These are phyloP conservation scores for Botrytis fragariae DNA, from an alignment of 2,329 filamentous ascomycete genomes.

Conservation along the genomic window DNA sequence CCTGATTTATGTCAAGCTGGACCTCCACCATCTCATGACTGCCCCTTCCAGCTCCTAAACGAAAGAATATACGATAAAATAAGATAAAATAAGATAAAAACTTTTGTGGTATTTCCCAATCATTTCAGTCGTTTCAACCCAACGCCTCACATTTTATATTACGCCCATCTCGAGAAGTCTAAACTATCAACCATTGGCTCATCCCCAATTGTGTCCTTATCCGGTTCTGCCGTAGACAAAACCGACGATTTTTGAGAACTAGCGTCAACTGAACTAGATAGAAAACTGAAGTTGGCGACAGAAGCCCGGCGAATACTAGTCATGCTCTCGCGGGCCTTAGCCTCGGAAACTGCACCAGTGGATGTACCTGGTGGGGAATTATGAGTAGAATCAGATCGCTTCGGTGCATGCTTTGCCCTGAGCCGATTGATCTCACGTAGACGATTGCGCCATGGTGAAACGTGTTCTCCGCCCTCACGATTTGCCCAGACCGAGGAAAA, in stretches of 20 bases:
- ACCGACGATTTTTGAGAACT: slow-evolving; percentile 59
- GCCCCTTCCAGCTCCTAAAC: neutral
- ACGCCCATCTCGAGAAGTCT: slow-evolving; percentile 40
- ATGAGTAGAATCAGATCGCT: slow-evolving; percentile 37
- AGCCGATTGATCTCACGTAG: slow-evolving; percentile 81
- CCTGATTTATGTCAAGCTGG: neutral
- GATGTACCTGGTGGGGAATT: slow-evolving; percentile 38
- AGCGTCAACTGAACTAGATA: slow-evolving; percentile 56
- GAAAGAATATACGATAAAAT: neutral
- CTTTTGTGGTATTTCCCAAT: slow-evolving; percentile 34
- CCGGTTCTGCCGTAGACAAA: slow-evolving; percentile 55
- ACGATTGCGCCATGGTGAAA: slow-evolving; percentile 86
- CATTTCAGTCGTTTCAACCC: neutral
- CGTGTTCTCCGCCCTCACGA: slow-evolving; percentile 73
- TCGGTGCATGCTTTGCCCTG: slow-evolving; percentile 63
- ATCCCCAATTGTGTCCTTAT: slow-evolving; percentile 40
- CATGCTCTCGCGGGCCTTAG: slow-evolving; percentile 57
- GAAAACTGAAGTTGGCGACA: slow-evolving; percentile 65
- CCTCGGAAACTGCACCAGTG: slow-evolving; percentile 23
- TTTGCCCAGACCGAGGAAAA: slow-evolving; percentile 89
- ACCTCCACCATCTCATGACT: neutral
- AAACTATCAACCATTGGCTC: slow-evolving; percentile 37
- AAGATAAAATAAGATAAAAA: slow-evolving; percentile 12
- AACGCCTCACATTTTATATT: slow-evolving; percentile 22
- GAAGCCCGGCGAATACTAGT: slow-evolving; percentile 60